Conservation (phyloP, 1,284 basidiomycete species). For the Heterobasidion annosum region DNA sequence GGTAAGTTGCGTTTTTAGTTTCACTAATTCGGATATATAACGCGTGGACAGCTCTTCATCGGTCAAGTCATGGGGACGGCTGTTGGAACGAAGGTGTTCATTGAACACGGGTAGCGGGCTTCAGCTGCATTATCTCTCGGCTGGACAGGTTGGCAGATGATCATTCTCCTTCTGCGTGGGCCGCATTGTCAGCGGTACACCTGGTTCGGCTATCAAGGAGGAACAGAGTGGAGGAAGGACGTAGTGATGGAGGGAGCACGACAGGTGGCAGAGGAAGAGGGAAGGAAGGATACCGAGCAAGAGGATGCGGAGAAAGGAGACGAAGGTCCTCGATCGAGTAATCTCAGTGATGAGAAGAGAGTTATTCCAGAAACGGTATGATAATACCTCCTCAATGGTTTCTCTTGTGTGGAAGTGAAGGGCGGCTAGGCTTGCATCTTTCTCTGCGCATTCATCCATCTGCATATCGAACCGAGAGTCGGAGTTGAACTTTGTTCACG, state of each 20-base stretch:
- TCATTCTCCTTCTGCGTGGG: slow-evolving; percentile 31
- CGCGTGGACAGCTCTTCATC: slow-evolving; percentile 22
- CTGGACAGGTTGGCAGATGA: slow-evolving; percentile 30
- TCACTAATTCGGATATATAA: neutral
- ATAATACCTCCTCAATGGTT: no score
- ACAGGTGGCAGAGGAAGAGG: neutral
- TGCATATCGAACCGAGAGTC: no score
- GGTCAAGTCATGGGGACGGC: slow-evolving; percentile 47
- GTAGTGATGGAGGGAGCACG: neutral
- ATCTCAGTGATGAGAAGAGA: no score
- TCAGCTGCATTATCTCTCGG: slow-evolving; percentile 37
- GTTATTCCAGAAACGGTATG: no score
- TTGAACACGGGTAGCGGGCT: slow-evolving; percentile 40
- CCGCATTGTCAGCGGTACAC: slow-evolving; percentile 29
- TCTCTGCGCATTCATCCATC: no score
- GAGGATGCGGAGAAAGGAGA: no score
- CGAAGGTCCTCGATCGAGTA: no score
- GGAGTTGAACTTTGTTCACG: no score
- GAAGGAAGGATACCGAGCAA: neutral
- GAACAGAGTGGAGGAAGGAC: slow-evolving; percentile 17
- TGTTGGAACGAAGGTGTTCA: slow-evolving; percentile 40
- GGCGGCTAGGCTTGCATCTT: no score
- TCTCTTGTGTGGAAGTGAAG: no score
- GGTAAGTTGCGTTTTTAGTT: slow-evolving; percentile 12
- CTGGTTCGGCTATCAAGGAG: slow-evolving; percentile 30